These are phyloP conservation scores for Eustoma russellianum DNA, from an alignment of 257 asterid species.

Conservation along the genomic window DNA sequence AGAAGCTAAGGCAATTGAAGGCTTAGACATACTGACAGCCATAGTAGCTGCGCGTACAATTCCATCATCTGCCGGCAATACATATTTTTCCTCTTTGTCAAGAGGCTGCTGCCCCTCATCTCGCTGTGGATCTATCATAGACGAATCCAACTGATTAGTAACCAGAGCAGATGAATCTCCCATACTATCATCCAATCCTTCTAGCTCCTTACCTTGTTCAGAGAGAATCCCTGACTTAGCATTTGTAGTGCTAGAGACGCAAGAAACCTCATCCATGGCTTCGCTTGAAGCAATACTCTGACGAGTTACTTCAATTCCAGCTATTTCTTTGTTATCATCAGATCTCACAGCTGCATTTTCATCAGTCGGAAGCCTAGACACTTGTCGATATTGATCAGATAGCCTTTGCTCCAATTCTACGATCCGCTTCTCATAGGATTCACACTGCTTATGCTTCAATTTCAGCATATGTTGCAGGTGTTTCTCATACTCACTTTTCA, in stretches of 20 bases:
- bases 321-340: slow-evolving; percentile 49
- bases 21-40: slow-evolving; percentile 70
- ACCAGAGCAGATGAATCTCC: slow-evolving; percentile 59
- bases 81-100: slow-evolving; percentile 46
- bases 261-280: slow-evolving; percentile 52
- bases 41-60: slow-evolving; percentile 48
- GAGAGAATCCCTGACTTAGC: slow-evolving; percentile 35
- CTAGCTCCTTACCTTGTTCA: slow-evolving; percentile 45
- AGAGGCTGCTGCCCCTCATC: slow-evolving; percentile 42
- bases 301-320: slow-evolving; percentile 46
- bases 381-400: slow-evolving; percentile 59
- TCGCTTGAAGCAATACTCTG: slow-evolving; percentile 23
- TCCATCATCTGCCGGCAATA: slow-evolving; percentile 31
- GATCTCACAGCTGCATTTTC: slow-evolving; percentile 37
- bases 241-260: slow-evolving; percentile 44
- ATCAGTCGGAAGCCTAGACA: slow-evolving; percentile 29
- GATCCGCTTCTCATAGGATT: slow-evolving; percentile 85
- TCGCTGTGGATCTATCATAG: slow-evolving; percentile 65
- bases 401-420: slow-evolving; percentile 84
- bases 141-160: slow-evolving; percentile 70
- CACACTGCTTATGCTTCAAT: slow-evolving; percentile 70
- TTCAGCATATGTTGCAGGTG: slow-evolving; percentile 70
- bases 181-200: slow-evolving; percentile 73
- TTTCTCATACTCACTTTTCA: slow-evolving; percentile 69
- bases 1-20: slow-evolving; percentile 30